These are phyloP conservation scores for Sungouiella blattae DNA, from an alignment of 805 yeast genomes.

Conservation along the genomic window DNA sequence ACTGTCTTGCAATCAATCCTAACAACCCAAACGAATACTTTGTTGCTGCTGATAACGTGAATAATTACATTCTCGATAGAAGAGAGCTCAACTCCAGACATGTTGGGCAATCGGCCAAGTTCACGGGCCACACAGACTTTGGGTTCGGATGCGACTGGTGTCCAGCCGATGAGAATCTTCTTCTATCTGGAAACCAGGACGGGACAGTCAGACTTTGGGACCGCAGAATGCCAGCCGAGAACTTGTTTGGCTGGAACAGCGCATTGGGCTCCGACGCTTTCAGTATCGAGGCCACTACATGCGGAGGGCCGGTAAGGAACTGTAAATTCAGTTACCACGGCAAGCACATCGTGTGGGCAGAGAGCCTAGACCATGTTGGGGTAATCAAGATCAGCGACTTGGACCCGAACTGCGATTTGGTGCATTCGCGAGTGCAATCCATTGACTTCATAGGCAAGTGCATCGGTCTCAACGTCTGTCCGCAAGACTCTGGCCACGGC, in stretches of 20 bases:
- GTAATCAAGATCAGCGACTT: conserved; percentile 38
- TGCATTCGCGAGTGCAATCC: conserved; percentile 34
- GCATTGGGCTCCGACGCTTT: conserved; percentile 24
- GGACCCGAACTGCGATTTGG: conserved; percentile 7
- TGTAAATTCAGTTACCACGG: conserved; percentile 48
- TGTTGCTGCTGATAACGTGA: conserved; percentile 49
- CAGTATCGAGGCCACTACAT: conserved; percentile 11
- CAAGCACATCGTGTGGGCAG: conserved; percentile 50
- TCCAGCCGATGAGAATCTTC: conserved; percentile 32
- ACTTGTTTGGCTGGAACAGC: conserved; percentile 34
- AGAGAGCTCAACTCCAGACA: conserved; percentile 15
- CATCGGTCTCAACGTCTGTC: conserved; percentile 50
- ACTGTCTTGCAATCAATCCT: conserved; percentile 45
- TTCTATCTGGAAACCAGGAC: conserved; percentile 62
- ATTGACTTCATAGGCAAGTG: conserved; percentile 57
- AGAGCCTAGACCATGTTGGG: conserved; percentile 57
- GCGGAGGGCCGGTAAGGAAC: conserved; percentile 52
- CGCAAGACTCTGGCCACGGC: conserved; percentile 40
- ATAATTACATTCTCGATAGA: conserved; percentile 44
- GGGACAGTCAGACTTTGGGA: conserved; percentile 55
- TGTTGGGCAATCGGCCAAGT: background rate
- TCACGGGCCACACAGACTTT: conserved; percentile 51
- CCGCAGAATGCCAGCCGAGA: conserved; percentile 30
- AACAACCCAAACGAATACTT: conserved; percentile 34
- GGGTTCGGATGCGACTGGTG: conserved; percentile 63